A percentile compares a stretch with the other conserved stretches of the same genome.
These are phyloP conservation scores for Phascolomyces articulosus DNA, from an alignment of 371 early-diverging fungal genomes.

Conservation along the genomic window DNA sequence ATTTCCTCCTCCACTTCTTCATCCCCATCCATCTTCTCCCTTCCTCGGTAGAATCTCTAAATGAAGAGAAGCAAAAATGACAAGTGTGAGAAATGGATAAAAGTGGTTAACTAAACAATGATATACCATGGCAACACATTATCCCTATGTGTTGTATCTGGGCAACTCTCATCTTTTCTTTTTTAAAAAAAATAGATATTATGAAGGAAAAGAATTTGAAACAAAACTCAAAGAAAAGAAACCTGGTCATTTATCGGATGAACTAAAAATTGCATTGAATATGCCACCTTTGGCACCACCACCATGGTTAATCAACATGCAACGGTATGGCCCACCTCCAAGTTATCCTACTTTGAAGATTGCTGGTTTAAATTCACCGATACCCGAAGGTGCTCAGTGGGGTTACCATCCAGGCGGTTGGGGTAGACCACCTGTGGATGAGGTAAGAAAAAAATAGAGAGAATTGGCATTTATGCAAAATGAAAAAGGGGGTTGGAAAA, in stretches of 20 bases:
- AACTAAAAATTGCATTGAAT: conserved; percentile 84
- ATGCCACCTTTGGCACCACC: conserved; percentile 96
- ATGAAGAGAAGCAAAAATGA: no score
- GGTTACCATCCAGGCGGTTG: conserved; percentile 98
- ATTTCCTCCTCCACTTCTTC: no score
- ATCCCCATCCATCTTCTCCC: no score
- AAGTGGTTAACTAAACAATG: no score
- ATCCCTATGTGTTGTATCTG: no score
- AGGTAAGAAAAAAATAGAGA: conserved; percentile 41
- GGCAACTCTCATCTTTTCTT: no score
- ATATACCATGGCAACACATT: no score
- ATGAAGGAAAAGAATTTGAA: conserved; percentile 97
- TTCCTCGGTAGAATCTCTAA: no score
- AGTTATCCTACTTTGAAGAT: conserved; percentile 92
- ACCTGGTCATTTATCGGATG: conserved; percentile 90
- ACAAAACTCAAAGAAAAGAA: conserved; percentile 85
- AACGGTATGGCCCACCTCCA: conserved; percentile 97
- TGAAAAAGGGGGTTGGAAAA: no score
- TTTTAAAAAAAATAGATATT: conserved; percentile 65
- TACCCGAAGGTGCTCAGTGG: conserved; percentile 98
- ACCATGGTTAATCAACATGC: conserved; percentile 99
- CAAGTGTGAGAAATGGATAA: no score
- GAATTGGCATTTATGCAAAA: not conserved
- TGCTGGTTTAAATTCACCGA: conserved; percentile 97
- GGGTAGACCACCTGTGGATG: conserved; percentile 98